Evolutionary conservation across 345 rosid species (phyloP), one percentile per base, ranked within the genome.

Genomic region (Eutrema yunnanense): DNA sequence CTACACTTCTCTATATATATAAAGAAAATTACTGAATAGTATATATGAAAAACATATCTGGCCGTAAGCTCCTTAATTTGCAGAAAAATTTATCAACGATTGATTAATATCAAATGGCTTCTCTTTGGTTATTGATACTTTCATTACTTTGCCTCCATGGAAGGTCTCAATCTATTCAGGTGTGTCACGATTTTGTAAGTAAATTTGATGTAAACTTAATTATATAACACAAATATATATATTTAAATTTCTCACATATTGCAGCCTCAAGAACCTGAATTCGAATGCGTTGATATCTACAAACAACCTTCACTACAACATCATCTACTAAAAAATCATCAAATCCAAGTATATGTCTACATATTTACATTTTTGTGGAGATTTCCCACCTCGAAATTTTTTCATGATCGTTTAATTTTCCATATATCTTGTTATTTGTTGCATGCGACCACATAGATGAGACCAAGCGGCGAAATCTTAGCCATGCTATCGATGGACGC

Each of bases 231-330:
- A 22, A 2, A 16, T 8, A 48, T n/a, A 48, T n/a, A 11, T 37
- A 22, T 36, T 32, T 32, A 32, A 32, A 32, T 0, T 32, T 32
- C 34, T 32, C 5, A 32, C 5, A 32, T 32, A 30, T 52, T 27
- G 11, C 59, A 66, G 38, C 11, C 62, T 3, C 61, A 67, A 67
- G 62, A 67, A 29, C 50, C 1, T 0, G 61, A 67, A 38, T 67
- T 26, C 9, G 38, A 67, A 40, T 67, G 62, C 6, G 26, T 67
- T 40, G 61, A 67, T n/a, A 67, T 67, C 14, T 3, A 67, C 38
- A 53, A 67, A 13, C 72, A 67, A 53, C 62, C 61, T 29, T 40
- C 61, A 6, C 57, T 53, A n/a, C 72, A 52, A n/a, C 62, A 41
- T 16, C 51, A 41, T 27, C 9, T 1, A 11, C 40, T 67, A 5